Percentiles rank a stretch among this genome's conserved stretches.
Conservation (phyloP, 2,329 filamentous ascomycete species). For the Lecanoromycetidae sp. region DNA sequence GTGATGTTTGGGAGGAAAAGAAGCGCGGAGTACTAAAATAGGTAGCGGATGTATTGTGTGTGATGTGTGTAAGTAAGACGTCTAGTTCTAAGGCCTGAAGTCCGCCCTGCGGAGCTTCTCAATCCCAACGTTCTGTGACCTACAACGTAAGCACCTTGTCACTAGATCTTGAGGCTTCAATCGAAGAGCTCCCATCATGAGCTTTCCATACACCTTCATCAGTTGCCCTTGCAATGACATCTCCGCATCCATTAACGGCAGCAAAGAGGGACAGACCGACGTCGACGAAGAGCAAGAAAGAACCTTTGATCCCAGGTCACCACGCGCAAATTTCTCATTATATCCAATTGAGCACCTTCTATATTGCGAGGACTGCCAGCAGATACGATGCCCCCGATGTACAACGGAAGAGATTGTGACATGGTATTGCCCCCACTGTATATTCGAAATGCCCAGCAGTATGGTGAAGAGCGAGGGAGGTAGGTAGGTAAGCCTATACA, state of each 20-base stretch:
- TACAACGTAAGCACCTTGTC: background rate
- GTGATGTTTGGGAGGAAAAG: background rate
- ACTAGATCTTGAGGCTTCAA: no score
- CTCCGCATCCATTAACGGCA: slow-evolving; percentile 24
- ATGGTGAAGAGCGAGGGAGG: slow-evolving; percentile 88
- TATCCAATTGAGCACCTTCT: slow-evolving; percentile 88
- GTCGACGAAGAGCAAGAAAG: slow-evolving; percentile 48
- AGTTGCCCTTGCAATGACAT: slow-evolving; percentile 50
- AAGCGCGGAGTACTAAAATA: background rate
- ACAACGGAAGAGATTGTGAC: slow-evolving; percentile 87
- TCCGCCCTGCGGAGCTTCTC: no score
- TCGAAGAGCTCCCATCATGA: slow-evolving; percentile 11
- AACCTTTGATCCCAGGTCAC: slow-evolving; percentile 74
- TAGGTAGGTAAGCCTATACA: slow-evolving; percentile 46
- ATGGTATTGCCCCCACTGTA: slow-evolving; percentile 87
- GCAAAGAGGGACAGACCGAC: slow-evolving; percentile 21
- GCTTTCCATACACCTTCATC: slow-evolving; percentile 52
- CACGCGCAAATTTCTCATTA: slow-evolving; percentile 78
- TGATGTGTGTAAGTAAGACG: no score
- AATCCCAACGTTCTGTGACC: no score
- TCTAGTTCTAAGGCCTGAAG: no score
- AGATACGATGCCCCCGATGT: slow-evolving; percentile 87
- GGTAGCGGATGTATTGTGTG: background rate
- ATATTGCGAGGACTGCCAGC: slow-evolving; percentile 95
- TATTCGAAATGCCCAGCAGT: slow-evolving; percentile 92